phyloP scores from a whole-genome alignment of 305 asterid species.

The Coffea humblotiana region DNA sequence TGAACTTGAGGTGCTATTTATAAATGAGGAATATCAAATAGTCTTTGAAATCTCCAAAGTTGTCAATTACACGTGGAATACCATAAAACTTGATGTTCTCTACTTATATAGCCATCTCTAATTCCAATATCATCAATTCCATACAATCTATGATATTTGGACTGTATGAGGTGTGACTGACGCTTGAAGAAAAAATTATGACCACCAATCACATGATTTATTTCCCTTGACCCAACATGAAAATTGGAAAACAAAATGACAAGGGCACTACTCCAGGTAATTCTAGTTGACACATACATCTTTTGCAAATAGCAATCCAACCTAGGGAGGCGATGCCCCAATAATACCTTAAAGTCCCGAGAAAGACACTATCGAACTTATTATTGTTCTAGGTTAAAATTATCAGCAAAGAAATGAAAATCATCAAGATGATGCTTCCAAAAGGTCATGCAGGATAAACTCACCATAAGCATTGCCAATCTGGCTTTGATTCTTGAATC shows the following conservation, averaged over 20 bases:
- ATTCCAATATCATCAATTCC: neutral
- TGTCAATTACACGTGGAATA: neutral
- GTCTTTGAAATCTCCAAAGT: neutral
- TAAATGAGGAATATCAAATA: neutral
- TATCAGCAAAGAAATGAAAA: neutral
- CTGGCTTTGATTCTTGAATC: conserved; percentile 92
- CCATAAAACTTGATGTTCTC: too few species aligned
- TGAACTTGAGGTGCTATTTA: neutral
- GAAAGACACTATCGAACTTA: neutral
- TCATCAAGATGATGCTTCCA: neutral
- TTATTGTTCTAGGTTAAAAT: neutral
- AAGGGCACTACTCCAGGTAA: neutral
- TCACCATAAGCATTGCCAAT: conserved; percentile 96
- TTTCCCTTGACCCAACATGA: neutral
- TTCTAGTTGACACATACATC: neutral
- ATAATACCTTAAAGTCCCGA: neutral
- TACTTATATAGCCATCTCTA: neutral
- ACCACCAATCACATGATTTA: neutral
- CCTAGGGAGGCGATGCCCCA: neutral
- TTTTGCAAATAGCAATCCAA: neutral
- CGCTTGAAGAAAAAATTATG: neutral
- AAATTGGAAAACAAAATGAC: neutral
- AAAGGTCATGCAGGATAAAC: conserved; percentile 15
- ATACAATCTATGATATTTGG: neutral
- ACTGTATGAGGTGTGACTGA: neutral